Percentiles rank a stretch among this genome's conserved stretches.
Conservation (phyloP, 345 rosid species). For the Psidium friedrichsthalianum region DNA sequence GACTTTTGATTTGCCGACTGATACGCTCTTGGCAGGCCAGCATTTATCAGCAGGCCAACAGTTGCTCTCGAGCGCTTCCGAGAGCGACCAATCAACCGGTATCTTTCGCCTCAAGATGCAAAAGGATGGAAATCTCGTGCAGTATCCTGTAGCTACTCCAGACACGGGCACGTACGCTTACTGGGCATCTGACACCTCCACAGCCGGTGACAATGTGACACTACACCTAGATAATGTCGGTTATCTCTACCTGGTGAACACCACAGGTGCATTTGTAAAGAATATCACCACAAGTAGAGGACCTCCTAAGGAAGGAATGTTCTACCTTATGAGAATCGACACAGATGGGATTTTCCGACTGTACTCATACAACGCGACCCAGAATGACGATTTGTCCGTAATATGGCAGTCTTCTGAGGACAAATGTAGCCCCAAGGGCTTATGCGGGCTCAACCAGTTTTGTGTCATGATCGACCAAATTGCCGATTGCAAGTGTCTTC, state of each 20-base stretch:
- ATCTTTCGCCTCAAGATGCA: constrained; percentile 15
- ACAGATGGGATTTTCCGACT: constrained; percentile 7
- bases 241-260: not conserved
- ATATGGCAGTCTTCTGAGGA: not conserved
- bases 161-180: not conserved
- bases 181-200: not conserved
- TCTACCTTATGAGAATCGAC: constrained; percentile 2
- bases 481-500: not conserved
- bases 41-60: not conserved
- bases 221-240: constrained; percentile 11
- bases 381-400: not conserved
- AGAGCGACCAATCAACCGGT: constrained; percentile 2
- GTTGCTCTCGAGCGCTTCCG: constrained; percentile 7
- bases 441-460: constrained; percentile 3
- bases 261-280: not conserved
- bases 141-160: constrained; percentile 5
- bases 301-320: not conserved
- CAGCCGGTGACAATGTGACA: not conserved
- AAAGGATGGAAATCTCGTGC: constrained; percentile 12
- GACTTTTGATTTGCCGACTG: constrained; percentile 9
- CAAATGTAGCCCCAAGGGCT: not conserved
- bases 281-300: not conserved
- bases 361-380: not conserved
- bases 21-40: constrained; percentile 17
- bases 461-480: not conserved